A percentile compares a stretch with the other conserved stretches of the same genome.
These are phyloP conservation scores for Asclepias syriaca DNA, from an alignment of 257 asterid genomes.

Conservation along the genomic window DNA sequence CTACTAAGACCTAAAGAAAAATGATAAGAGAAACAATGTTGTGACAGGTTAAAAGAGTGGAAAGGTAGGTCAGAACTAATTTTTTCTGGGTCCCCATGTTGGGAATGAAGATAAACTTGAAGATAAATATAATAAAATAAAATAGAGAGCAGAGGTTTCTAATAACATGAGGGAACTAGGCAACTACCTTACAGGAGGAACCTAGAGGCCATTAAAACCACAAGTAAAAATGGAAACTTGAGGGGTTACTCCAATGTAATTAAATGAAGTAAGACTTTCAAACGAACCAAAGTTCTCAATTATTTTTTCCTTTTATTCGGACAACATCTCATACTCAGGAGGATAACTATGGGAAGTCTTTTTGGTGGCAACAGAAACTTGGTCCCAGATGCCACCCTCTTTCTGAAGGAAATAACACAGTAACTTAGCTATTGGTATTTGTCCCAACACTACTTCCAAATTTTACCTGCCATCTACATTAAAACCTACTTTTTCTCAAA, in stretches of 20 bases:
- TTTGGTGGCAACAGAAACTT: neutral
- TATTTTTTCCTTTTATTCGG: neutral
- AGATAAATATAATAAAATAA: neutral
- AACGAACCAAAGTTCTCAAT: neutral
- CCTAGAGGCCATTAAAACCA: neutral
- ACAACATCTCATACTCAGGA: neutral
- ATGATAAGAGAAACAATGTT: neutral
- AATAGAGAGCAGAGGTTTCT: neutral
- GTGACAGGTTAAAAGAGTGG: neutral
- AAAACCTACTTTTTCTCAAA: neutral
- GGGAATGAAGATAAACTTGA: neutral
- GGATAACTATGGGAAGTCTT: neutral
- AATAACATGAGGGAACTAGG: neutral
- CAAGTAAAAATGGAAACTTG: neutral
- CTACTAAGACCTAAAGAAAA: neutral
- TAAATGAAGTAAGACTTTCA: neutral
- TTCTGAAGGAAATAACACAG: neutral
- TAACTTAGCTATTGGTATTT: neutral
- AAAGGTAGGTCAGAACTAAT: neutral
- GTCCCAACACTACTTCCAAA: neutral
- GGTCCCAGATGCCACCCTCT: neutral
- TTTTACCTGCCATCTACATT: neutral
- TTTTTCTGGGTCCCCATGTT: neutral
- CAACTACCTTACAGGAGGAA: neutral
- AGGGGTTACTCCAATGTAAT: neutral